Evolutionary conservation across 805 yeast genomes (phyloP).

Genomic region (Yarrowia deformans): DNA sequence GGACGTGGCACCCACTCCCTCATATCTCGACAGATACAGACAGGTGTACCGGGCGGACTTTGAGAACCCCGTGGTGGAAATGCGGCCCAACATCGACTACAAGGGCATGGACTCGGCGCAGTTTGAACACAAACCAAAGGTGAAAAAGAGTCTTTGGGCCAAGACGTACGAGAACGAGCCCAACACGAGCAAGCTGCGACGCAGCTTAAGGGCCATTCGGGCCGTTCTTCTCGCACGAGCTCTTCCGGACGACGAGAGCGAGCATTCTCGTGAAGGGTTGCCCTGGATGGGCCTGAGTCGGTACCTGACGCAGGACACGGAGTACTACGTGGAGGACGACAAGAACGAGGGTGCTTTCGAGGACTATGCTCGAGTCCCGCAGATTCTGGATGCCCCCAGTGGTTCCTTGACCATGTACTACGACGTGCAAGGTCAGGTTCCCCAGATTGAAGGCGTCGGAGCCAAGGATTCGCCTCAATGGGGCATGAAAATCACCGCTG

Average conservation of each 20-base stretch:
- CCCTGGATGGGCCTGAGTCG: constrained; percentile 83
- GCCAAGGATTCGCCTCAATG: constrained; percentile 54
- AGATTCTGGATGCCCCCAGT: constrained; percentile 66
- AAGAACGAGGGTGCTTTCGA: constrained; percentile 52
- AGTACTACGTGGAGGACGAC: constrained; percentile 49
- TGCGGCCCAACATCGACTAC: constrained; percentile 77
- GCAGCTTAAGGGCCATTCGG: constrained; percentile 11
- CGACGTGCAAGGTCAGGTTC: constrained; percentile 74
- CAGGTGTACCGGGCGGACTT: constrained; percentile 56
- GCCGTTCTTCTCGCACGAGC: constrained; percentile 23
- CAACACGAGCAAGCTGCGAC: constrained; percentile 12
- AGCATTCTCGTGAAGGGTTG: not conserved
- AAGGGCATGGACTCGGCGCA: constrained; percentile 49
- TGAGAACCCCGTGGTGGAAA: constrained; percentile 61
- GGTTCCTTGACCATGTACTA: constrained; percentile 66
- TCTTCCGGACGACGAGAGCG: constrained; percentile 12
- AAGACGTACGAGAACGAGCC: constrained; percentile 33
- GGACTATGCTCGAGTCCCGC: constrained; percentile 85
- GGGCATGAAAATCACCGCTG: constrained; percentile 66
- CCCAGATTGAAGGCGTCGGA: constrained; percentile 43
- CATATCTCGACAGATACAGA: constrained; percentile 65
- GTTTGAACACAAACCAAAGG: constrained; percentile 16
- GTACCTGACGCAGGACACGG: constrained; percentile 57
- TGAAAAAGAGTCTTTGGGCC: constrained; percentile 28
- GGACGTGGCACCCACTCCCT: constrained; percentile 62